phyloP scores from a whole-genome alignment of 352 stramenopile genomes.

The Phytophthora colocasiae region DNA sequence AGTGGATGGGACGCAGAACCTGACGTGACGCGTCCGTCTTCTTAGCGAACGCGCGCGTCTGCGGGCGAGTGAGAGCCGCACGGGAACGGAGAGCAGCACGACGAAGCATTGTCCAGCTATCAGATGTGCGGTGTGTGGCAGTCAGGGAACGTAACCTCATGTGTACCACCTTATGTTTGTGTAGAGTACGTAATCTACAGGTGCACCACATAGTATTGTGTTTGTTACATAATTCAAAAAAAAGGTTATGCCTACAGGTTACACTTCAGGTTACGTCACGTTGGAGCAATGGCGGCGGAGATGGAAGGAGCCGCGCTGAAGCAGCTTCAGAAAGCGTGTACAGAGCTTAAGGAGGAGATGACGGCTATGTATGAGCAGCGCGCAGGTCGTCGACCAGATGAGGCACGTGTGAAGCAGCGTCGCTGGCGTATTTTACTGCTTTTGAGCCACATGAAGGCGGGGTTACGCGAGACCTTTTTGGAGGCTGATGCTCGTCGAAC shows the following conservation, averaged over 20 bases:
- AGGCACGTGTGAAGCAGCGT: conserved; percentile 53
- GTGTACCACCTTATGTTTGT: conserved; percentile 10
- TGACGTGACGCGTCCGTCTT: conserved; percentile 15
- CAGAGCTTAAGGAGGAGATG: conserved; percentile 52
- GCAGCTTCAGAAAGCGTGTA: conserved; percentile 62
- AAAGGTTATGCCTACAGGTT: background rate
- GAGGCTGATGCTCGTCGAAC: conserved; percentile 67
- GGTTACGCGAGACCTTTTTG: conserved; percentile 73
- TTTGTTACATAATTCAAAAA: too few species aligned
- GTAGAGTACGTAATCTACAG: too few species aligned
- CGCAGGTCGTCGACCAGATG: conserved; percentile 29
- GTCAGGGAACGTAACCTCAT: conserved; percentile 10
- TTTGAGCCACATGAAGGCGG: conserved; percentile 60
- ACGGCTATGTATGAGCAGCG: conserved; percentile 45
- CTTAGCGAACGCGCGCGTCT: conserved; percentile 36
- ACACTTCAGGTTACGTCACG: conserved; percentile 3
- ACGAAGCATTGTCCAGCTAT: conserved; percentile 23
- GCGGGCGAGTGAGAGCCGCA: conserved; percentile 13
- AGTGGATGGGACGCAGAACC: conserved; percentile 70
- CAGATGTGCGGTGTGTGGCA: conserved; percentile 30
- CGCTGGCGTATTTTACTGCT: conserved; percentile 68
- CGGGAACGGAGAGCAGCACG: conserved; percentile 24
- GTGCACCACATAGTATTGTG: too few species aligned
- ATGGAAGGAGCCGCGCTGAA: conserved; percentile 42
- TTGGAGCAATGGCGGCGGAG: background rate